Base-by-base conservation (phyloP, 257 asterid genomes). In the Solanum sitiens region DNA sequence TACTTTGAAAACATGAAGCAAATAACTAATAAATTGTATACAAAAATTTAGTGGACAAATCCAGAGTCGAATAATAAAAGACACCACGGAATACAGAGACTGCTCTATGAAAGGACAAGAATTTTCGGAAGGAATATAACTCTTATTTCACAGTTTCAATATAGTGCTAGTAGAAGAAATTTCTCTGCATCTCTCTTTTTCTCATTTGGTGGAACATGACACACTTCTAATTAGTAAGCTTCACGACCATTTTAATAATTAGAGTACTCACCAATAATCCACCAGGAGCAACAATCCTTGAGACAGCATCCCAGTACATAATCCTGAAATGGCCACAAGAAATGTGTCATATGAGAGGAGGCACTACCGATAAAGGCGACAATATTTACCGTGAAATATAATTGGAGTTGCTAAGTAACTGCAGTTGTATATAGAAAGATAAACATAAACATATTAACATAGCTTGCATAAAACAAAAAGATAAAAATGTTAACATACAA, bases 261-360 rank as follows among this genome's bases (percentile, higher is more conserved):
- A 79, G 9, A 53, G 39, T 89, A 32, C 99, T 92, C 92, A 95
- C 99, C 96, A 97, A 88, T 89, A 97, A 83, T 76, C 99, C 99
- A 89, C 98, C 98, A 21, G 98, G 88, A 84, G 97, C 95, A 83
- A 96, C 95, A 88, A 97, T 94, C 88, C 92, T 92, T 10, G 96
- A 92, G 68, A 97, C 90, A 14, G 98, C 90, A 85, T 96, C 98
- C 99, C 98, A 97, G 92, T 97, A 97, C 98, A 94, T 94, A 25
- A 93, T 88, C 98, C 99, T 97, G 96, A 86, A 88, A 89, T 44
- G 40, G 35, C 25, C 84, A 79, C 25, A 45, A 13, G 63, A 77
- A 79, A 79, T 12, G 84, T 25, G 65, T 44, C 23, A 77, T 8
- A 42, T 3, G 15, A 44, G 13, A 4, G 63, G 8, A 77, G 47